phyloP scores from a whole-genome alignment of 345 rosid species.

The Gossypium sturtianum region DNA sequence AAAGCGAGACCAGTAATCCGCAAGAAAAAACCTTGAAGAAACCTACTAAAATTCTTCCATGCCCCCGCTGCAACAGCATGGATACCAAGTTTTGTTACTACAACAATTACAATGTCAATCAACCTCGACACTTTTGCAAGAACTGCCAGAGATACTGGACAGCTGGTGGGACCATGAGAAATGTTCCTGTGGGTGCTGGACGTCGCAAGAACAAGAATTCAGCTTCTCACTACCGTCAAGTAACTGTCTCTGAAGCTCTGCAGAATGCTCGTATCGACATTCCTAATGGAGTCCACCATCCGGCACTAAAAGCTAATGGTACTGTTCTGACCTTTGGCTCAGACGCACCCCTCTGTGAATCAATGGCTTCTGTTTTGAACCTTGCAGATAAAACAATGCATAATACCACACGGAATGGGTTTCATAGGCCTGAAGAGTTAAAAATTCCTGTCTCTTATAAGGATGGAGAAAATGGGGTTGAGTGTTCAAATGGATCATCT shows the following conservation, averaged over 20 bases:
- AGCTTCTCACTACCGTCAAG: conserved; percentile 63
- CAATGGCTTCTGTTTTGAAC: conserved; percentile 78
- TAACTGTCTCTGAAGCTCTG: conserved; percentile 62
- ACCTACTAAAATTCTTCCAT: conserved; percentile 81
- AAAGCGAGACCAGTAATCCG: conserved; percentile 35
- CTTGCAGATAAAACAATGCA: conserved; percentile 58
- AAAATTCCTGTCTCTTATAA: conserved; percentile 29
- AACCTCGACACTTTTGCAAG: conserved; percentile 92
- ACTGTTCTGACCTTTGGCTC: conserved; percentile 77
- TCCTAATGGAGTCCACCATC: conserved; percentile 54
- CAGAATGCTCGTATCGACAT: conserved; percentile 41
- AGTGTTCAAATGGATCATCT: conserved; percentile 28
- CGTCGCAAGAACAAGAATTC: conserved; percentile 88
- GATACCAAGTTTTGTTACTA: conserved; percentile 96
- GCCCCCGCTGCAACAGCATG: conserved; percentile 94
- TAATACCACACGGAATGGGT: conserved; percentile 37
- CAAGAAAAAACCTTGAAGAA: conserved; percentile 71
- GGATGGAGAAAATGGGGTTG: conserved; percentile 28
- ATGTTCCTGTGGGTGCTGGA: conserved; percentile 94
- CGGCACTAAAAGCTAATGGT: conserved; percentile 46
- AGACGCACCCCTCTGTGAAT: conserved; percentile 68
- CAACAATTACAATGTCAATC: conserved; percentile 90
- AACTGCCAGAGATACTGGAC: conserved; percentile 99
- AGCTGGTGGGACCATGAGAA: conserved; percentile 95
- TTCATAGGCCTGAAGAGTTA: conserved; percentile 43